Conservation (phyloP, 73 alveolate species). For the Stentor roeselii region DNA sequence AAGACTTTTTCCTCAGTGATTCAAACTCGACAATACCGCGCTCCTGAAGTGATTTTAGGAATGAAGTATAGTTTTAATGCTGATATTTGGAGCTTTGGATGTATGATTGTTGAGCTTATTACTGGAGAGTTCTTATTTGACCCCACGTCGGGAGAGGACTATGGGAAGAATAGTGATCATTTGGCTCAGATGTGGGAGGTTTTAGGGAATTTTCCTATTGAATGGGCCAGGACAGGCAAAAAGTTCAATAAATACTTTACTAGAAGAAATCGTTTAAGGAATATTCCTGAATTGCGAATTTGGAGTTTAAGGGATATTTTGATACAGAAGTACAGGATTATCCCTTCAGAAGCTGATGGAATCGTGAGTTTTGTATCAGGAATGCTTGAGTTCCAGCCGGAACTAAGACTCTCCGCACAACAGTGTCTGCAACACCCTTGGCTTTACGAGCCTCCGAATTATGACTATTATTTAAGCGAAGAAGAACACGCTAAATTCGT, state of each 20-base stretch:
- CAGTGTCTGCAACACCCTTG: slow-evolving; percentile 72
- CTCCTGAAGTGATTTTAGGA: slow-evolving; percentile 78
- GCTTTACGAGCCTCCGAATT: slow-evolving; percentile 53
- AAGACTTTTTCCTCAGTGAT: slow-evolving; percentile 84
- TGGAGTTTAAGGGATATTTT: slow-evolving; percentile 68
- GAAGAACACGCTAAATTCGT: slow-evolving; percentile 58
- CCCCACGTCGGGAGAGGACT: slow-evolving; percentile 74
- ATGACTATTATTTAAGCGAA: slow-evolving; percentile 58
- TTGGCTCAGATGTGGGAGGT: slow-evolving; percentile 73
- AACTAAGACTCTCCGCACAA: slow-evolving; percentile 70
- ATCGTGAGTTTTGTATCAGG: slow-evolving; percentile 66
- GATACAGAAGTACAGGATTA: slow-evolving; percentile 60
- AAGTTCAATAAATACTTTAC: slow-evolving; percentile 43
- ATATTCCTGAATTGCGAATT: slow-evolving; percentile 41
- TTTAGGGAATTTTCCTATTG: slow-evolving; percentile 70
- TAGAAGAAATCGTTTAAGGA: slow-evolving; percentile 39
- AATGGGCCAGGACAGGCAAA: slow-evolving; percentile 59
- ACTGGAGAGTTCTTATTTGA: slow-evolving; percentile 97
- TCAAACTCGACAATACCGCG: slow-evolving; percentile 80
- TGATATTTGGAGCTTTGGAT: slow-evolving; percentile 94
- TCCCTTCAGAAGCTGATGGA: slow-evolving; percentile 68
- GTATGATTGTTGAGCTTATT: slow-evolving; percentile 89
- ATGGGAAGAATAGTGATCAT: slow-evolving; percentile 71
- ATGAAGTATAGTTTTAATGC: slow-evolving; percentile 82
- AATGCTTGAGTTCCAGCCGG: slow-evolving; percentile 68